Evolutionary conservation across 441 rosid genomes (phyloP), one percentile per base, ranked within the genome.

Genomic region (Biscutella laevigata): DNA sequence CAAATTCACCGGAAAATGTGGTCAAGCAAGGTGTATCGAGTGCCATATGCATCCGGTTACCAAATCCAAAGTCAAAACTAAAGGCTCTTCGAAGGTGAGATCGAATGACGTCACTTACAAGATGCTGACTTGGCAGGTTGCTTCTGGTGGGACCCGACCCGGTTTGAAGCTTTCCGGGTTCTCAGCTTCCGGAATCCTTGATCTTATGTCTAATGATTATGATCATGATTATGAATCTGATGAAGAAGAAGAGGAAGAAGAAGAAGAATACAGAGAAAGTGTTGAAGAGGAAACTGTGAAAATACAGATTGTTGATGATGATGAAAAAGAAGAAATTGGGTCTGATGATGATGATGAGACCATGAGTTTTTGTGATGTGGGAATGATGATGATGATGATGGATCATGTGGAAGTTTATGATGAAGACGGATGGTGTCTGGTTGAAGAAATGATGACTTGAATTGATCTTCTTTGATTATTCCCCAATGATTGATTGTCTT

Each of bases 1-100:
- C 61, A 89, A 86, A 59, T 83, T 78, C 69, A 83, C 95, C 15
- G 79, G 90, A 1, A 80, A 67, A 69, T 83, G 97, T 25, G 64
- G 74, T 0, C 69, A 45, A 47, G 42, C 82, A 5, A 73, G 77
- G 57, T 85, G 94, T 36, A 5, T 26, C 4, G 76, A 48, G 26
- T 64, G 68, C 30, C 68, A 56, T 45, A 47, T 64, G 68, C 68
- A 64, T 47, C 68, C 68, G 0, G 26, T 55, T 21, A 55, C 50
- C 62, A 64, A 64, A 7, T 64, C 69, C 14, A 64, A 64, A 49
- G 32, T 2, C 20, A 64, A 57, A 24, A 64, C 36, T n/a, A 64
- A 64, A 64, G 69, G 69, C 21, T 56, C 39, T 57, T 64, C 63
- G 0, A 64, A 84, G 74, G 42, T 73, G 5, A 82, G 60, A 67